phyloP scores from a whole-genome alignment of 1,284 basidiomycete genomes.

The Leccinum subspadiceum region DNA sequence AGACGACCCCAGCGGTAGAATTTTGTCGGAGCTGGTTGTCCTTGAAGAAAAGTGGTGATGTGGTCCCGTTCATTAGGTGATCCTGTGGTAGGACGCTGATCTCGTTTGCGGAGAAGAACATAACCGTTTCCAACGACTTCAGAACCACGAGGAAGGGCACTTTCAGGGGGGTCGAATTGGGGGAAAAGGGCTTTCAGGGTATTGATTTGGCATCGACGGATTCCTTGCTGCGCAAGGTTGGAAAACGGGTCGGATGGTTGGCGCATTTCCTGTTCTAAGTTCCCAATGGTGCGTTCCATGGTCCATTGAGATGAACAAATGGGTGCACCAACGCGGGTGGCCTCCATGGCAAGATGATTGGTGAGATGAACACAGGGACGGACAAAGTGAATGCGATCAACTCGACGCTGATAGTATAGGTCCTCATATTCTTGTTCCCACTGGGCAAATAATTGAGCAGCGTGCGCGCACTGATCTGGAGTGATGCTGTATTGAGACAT shows the following conservation, averaged over 20 bases:
- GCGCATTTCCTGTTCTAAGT: constrained; percentile 6
- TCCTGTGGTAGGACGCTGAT: not conserved
- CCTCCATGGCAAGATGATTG: not conserved
- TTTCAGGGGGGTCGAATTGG: not conserved
- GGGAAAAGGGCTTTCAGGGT: not conserved
- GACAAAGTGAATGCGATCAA: not conserved
- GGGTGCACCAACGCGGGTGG: not conserved
- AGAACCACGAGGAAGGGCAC: not conserved
- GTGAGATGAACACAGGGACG: not conserved
- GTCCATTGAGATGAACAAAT: constrained; percentile 18
- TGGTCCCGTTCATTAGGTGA: not conserved
- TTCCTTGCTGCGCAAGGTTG: constrained; percentile 5
- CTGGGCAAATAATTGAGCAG: not conserved
- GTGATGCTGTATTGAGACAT: not conserved
- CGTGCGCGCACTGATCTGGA: not conserved
- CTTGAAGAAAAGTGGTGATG: not conserved
- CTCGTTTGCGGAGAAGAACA: not conserved
- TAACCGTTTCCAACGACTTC: not conserved
- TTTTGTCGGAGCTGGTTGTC: not conserved
- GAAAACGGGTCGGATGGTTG: constrained; percentile 2
- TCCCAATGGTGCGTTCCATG: constrained; percentile 15
- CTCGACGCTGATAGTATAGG: not conserved
- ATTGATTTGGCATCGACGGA: not conserved
- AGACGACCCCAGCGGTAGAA: not conserved
- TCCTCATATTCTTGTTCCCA: not conserved